These are phyloP conservation scores for Chromera velia DNA, from an alignment of 73 alveolate genomes.

Conservation along the genomic window DNA sequence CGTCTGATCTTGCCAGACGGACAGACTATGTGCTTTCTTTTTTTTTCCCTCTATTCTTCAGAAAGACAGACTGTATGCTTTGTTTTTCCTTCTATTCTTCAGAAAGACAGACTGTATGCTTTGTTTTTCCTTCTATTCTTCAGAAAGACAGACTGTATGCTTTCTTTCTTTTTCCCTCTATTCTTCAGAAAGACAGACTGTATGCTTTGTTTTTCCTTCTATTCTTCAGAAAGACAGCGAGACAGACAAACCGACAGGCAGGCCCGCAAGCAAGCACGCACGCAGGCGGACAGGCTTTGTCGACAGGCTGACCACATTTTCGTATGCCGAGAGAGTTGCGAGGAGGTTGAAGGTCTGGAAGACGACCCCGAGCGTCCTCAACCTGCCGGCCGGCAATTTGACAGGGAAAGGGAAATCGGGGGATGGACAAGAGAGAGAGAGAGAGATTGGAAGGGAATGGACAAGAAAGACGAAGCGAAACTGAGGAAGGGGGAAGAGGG, in stretches of 20 bases:
- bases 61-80: not conserved
- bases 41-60: constrained; percentile 19
- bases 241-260: constrained; percentile 2
- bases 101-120: too few species aligned
- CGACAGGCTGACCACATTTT: constrained; percentile 88
- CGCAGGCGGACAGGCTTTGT: not conserved
- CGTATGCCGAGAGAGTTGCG: constrained; percentile 89
- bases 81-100: too few species aligned
- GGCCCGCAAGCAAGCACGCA: not conserved
- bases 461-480: too few species aligned
- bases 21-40: constrained; percentile 15
- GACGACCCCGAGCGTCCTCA: constrained; percentile 82
- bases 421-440: too few species aligned
- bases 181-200: not conserved
- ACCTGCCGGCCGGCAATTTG: not conserved
- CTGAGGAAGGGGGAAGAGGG: too few species aligned
- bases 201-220: not conserved
- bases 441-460: too few species aligned
- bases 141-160: too few species aligned
- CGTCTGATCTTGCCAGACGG: too few species aligned
- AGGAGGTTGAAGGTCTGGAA: constrained; percentile 87
- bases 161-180: constrained; percentile 39
- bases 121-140: too few species aligned
- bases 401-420: too few species aligned
- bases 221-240: too few species aligned